A percentile compares a stretch with the other conserved stretches of the same genome.
Evolutionary conservation across 495 filamentous ascomycete species (phyloP).

Genomic region (Lasiosphaeria ovina): DNA sequence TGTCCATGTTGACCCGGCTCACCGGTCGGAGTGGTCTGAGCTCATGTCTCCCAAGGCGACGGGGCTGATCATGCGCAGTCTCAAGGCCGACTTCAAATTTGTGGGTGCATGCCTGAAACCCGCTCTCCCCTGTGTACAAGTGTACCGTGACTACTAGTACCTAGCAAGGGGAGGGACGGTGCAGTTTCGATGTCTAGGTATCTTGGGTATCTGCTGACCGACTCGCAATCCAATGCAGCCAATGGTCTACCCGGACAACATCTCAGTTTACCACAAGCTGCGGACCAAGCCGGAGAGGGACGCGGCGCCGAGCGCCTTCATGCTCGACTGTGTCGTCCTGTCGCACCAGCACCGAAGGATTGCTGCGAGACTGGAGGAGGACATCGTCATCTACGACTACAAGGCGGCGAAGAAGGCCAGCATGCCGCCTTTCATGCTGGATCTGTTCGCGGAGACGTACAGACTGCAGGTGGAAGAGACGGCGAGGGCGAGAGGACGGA

Average conservation of each 20-base stretch:
- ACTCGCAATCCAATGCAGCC: slow-evolving; percentile 52
- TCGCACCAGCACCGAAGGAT: slow-evolving; percentile 76
- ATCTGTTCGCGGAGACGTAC: slow-evolving; percentile 64
- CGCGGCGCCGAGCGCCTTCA: slow-evolving; percentile 32
- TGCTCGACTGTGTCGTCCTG: slow-evolving; percentile 62
- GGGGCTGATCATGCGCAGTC: slow-evolving; percentile 77
- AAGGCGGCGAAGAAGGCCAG: slow-evolving; percentile 51
- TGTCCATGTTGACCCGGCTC: slow-evolving; percentile 61
- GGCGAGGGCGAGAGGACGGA: slow-evolving; percentile 39
- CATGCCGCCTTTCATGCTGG: slow-evolving; percentile 65
- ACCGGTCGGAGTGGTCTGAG: slow-evolving; percentile 66
- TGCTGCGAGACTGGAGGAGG: slow-evolving; percentile 78
- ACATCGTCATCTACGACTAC: slow-evolving; percentile 87
- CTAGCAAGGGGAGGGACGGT: too few species aligned
- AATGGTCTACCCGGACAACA: slow-evolving; percentile 81
- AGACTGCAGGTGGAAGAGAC: slow-evolving; percentile 63
- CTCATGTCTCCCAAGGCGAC: slow-evolving; percentile 62
- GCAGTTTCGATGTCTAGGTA: too few species aligned
- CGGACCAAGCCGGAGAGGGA: slow-evolving; percentile 33
- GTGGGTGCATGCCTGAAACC: slow-evolving; percentile 45
- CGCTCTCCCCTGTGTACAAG: background rate
- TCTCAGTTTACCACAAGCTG: slow-evolving; percentile 88
- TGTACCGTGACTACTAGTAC: background rate
- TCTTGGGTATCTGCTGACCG: too few species aligned
- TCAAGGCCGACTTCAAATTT: slow-evolving; percentile 89